Conservation (phyloP, 176 grass and related monocot genomes). For the Bothriochloa decipiens region DNA sequence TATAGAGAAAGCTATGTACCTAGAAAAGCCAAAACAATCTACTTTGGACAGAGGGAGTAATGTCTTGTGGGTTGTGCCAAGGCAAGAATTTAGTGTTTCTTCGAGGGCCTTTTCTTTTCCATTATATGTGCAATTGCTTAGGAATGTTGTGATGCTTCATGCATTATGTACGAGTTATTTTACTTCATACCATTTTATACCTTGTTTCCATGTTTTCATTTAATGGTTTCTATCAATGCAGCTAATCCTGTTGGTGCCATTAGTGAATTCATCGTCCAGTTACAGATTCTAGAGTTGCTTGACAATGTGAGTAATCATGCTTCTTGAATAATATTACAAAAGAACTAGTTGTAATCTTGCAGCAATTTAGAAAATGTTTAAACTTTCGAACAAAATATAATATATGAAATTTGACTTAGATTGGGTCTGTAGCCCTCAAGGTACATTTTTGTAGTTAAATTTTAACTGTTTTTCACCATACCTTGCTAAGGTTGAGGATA, state of each 20-base stretch:
- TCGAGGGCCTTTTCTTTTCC: not conserved
- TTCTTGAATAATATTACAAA: conserved; percentile 14
- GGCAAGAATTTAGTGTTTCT: not conserved
- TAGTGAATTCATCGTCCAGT: conserved; percentile 85
- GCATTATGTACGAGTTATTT: not conserved
- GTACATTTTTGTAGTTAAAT: not conserved
- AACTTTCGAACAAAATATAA: not conserved
- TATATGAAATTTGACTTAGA: not conserved
- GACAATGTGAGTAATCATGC: conserved; percentile 77
- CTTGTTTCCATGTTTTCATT: conserved; percentile 27
- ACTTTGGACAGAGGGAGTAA: not conserved
- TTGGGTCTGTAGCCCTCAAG: not conserved
- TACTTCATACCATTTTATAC: conserved; percentile 1
- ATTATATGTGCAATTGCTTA: not conserved
- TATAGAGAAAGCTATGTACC: no score
- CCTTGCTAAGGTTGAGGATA: not conserved
- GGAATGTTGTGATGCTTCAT: not conserved
- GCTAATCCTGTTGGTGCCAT: conserved; percentile 63
- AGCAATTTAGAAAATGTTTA: conserved; percentile 12
- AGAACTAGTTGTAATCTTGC: not conserved
- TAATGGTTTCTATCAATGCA: conserved; percentile 53
- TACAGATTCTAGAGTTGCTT: conserved; percentile 95
- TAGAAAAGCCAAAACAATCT: no score
- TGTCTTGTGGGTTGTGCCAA: not conserved
- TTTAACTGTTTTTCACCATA: not conserved